These are phyloP conservation scores for Sicyos edulis DNA, from an alignment of 306 rosid species.

Conservation along the genomic window DNA sequence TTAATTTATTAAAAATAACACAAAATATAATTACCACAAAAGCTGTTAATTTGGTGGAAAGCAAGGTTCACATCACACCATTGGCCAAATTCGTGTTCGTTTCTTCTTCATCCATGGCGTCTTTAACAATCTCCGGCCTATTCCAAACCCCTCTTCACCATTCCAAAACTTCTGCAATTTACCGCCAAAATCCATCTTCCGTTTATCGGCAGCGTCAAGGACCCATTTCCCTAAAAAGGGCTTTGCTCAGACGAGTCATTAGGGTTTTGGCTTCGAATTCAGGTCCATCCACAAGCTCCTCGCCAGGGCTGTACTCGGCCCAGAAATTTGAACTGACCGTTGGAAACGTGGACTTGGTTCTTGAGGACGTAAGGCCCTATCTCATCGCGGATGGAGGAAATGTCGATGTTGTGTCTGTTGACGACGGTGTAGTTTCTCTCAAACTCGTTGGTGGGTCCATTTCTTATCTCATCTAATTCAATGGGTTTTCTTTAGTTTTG, in stretches of 20 bases:
- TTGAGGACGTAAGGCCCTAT: constrained; percentile 88
- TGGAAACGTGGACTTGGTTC: constrained; percentile 74
- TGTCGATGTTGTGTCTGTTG: constrained; percentile 79
- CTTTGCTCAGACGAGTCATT: constrained; percentile 22
- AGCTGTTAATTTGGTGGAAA: too few relatives aligned
- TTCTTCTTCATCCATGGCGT: constrained; percentile 33
- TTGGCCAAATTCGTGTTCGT: not conserved
- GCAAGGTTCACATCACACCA: too few relatives aligned
- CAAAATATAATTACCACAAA: too few relatives aligned
- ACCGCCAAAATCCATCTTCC: constrained; percentile 21
- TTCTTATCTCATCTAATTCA: not conserved
- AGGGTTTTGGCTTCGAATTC: constrained; percentile 27
- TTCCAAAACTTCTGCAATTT: constrained; percentile 5
- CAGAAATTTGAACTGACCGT: constrained; percentile 59
- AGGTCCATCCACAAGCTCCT: constrained; percentile 29
- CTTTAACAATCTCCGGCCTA: constrained; percentile 29
- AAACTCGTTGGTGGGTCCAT: constrained; percentile 52
- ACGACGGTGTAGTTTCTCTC: constrained; percentile 77
- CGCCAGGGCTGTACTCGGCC: constrained; percentile 79
- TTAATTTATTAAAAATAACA: too few relatives aligned
- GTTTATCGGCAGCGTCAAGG: constrained; percentile 1
- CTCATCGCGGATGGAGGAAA: constrained; percentile 91
- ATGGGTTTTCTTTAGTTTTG: not conserved
- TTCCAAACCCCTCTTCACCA: constrained; percentile 25
- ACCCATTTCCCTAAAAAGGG: constrained; percentile 9